A percentile compares a stretch with the other conserved stretches of the same genome.
These are phyloP conservation scores for Sordaria brevicollis DNA, from an alignment of 495 filamentous ascomycete genomes.

Conservation along the genomic window DNA sequence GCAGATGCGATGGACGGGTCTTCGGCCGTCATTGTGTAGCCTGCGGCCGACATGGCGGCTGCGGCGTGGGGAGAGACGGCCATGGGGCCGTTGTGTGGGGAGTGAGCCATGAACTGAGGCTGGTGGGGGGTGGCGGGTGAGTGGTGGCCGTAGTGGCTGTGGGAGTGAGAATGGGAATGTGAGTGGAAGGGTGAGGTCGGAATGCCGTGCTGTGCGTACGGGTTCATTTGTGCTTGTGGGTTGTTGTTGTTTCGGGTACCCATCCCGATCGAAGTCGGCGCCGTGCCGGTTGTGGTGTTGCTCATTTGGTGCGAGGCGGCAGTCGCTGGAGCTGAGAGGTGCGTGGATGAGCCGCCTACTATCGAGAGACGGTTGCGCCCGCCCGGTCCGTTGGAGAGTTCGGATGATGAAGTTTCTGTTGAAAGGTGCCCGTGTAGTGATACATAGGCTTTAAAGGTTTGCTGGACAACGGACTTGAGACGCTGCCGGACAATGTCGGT, in stretches of 20 bases:
- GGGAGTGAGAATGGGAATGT: background rate
- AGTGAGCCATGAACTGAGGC: background rate
- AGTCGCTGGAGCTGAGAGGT: conserved; percentile 5
- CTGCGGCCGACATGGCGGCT: background rate
- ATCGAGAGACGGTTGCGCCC: background rate
- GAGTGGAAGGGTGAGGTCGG: background rate
- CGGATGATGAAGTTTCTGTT: conserved; percentile 9
- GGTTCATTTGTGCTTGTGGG: background rate
- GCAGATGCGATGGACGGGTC: background rate
- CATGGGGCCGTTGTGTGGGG: background rate
- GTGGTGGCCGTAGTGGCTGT: background rate
- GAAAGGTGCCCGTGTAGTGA: conserved; percentile 7
- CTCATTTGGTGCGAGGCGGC: conserved; percentile 8
- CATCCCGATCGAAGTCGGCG: conserved; percentile 5
- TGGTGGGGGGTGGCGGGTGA: background rate
- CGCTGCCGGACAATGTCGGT: conserved; percentile 7
- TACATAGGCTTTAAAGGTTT: conserved; percentile 12
- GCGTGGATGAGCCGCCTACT: conserved; percentile 5
- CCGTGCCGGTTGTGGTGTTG: conserved; percentile 2
- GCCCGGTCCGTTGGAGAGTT: background rate
- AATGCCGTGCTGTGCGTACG: background rate
- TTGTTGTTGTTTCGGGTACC: background rate
- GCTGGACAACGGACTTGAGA: conserved; percentile 9
- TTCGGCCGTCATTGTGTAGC: background rate
- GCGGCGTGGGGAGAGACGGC: background rate